Evolutionary conservation across 176 grass and related monocot species (phyloP), one percentile per base, ranked within the genome.

Genomic region (Neostapfia colusana): DNA sequence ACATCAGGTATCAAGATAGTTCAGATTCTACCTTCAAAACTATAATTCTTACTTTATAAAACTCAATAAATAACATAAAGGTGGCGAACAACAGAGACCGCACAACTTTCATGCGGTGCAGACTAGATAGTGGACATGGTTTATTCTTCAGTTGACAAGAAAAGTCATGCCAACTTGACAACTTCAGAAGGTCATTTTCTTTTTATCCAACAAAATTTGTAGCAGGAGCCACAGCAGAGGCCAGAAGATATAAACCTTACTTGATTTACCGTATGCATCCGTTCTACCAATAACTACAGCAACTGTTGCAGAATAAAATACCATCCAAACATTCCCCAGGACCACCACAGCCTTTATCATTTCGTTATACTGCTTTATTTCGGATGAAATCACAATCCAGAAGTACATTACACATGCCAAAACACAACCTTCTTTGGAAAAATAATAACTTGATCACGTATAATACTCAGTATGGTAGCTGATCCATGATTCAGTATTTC

Each of bases 161-260:
- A 65, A 75, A 75, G 40, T 79, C 25, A 69, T 88, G 54, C 38
- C 86, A 58, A 63, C 10, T 65, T 75, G 76, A 70, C 86, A 65
- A 70, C 27, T 84, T 67, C 70, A 76, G 38, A 88, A 59, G 81
- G 71, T 46, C 81, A 71, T 8, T 23, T 58, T 46, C 76, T 58
- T 60, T 83, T 79, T 80, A 88, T 84, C 81, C 75, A 84, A 64
- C 18, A 56, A 59, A 79, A 83, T 18, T 67, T 60, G 59, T 67
- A 59, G 12, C 48, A 27, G 56, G 55, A 67, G 23, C 31, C 73
- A 87, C 66, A 48, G 9, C 39, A 67, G 21, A 50, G 74, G 74
- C 50, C 45, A 83, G 40, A 75, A 75, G 35, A 61, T 37, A 79
- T 67, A 31, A 51, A 62, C 68, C 68, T 62, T 55, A 43, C 58